Percentiles rank a stretch among this genome's conserved stretches.
Evolutionary conservation across 106 monocot genomes (phyloP).

Genomic region (Apostasia ramifera): DNA sequence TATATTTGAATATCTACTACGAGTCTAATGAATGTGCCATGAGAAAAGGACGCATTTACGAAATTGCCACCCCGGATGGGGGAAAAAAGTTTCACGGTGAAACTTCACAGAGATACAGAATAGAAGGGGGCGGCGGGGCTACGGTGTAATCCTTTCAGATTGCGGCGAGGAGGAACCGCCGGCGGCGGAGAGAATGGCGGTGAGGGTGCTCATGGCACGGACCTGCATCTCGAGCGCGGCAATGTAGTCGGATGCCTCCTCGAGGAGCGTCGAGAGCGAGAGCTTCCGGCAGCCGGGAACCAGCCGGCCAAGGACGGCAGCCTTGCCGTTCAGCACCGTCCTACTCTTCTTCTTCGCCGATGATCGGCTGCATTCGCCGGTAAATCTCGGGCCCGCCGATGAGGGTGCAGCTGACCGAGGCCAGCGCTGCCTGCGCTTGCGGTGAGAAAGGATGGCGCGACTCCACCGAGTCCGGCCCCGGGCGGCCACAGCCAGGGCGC

Average conservation of each 20-base stretch:
- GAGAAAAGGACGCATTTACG: too few relatives aligned
- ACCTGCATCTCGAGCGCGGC: slow-evolving; percentile 97
- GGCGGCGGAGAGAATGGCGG: slow-evolving; percentile 37
- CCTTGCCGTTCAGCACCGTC: slow-evolving; percentile 35
- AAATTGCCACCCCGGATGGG: too few relatives aligned
- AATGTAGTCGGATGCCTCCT: slow-evolving; percentile 88
- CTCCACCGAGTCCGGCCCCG: slow-evolving; percentile 58
- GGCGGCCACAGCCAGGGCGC: slow-evolving; percentile 41
- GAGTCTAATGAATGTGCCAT: too few relatives aligned
- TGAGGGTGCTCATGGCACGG: slow-evolving; percentile 54
- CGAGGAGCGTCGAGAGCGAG: slow-evolving; percentile 56
- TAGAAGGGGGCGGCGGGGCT: too few relatives aligned
- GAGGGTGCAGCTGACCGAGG: neutral
- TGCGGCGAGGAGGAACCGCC: neutral
- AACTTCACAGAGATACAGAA: too few relatives aligned
- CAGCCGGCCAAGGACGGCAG: slow-evolving; percentile 51
- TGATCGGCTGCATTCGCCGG: neutral
- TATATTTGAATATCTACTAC: too few relatives aligned
- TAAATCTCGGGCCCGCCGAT: neutral
- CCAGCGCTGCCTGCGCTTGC: neutral
- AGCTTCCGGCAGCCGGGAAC: slow-evolving; percentile 87
- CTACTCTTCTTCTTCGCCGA: neutral
- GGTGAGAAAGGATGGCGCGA: slow-evolving; percentile 41
- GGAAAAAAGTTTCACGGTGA: too few relatives aligned
- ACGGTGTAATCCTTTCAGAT: neutral